Evolutionary conservation across 129 eudicot species (phyloP), one percentile per base, ranked within the genome.

Genomic region (Helichrysum umbraculigerum): DNA sequence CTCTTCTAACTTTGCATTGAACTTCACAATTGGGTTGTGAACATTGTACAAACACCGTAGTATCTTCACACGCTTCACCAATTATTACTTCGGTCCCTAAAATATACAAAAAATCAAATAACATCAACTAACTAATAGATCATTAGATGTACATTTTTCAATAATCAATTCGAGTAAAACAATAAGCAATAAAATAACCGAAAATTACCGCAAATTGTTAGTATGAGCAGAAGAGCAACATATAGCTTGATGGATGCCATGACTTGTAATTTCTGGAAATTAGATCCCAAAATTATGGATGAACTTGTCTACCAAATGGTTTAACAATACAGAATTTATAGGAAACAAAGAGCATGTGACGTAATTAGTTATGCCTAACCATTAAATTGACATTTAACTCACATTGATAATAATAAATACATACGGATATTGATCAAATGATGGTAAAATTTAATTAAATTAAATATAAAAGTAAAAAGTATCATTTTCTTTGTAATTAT

Each of bases 171-270:
- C 12, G 16, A 21, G 3, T 21, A 7, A 5, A 59, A 19, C 3
- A 28, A 9, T 59, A 59, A 2, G 29, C 25, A 21, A 59, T 4
- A 20, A 15, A 16, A 6, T 5, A n/a, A 2, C 7, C 29, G 29
- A 30, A 71, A 19, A 3, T 52, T 52, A 71, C 75, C 75, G 10
- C 7, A 62, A 57, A 72, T 34, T 2, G 52, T 56, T 4, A 34
- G n/a, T 34, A 72, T 6, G 34, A 72, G 29, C 34, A 72, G 6
- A 72, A 72, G 66, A 72, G 67, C 51, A 72, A 72, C n/a, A 22
- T 72, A 72, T 72, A 71, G 35, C 52, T 72, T 72, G 52, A 56
- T 57, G 54, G 76, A 56, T 12, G 67, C 22, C 76, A 72, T 72
- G 3, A 0, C 57, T 58, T 58, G 20, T n/a, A 59, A 5, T 72